A percentile compares a stretch with the other conserved stretches of the same genome.
phyloP scores from a whole-genome alignment of 2,329 filamentous ascomycete genomes.

The Diaporthe australafricana region DNA sequence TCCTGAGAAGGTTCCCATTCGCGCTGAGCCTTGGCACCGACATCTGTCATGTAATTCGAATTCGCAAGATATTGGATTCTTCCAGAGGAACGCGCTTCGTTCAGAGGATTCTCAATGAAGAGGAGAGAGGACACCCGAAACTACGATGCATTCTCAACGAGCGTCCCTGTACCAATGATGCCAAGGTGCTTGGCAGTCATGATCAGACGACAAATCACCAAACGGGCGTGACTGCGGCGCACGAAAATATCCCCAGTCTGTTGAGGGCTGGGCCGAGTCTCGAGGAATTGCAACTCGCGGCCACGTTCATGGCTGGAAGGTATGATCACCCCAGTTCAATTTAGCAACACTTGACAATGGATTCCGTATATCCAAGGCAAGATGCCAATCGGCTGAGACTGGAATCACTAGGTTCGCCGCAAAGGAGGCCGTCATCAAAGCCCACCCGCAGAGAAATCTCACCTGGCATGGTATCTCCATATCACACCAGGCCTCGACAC shows the following conservation, averaged over 20 bases:
- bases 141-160: slow-evolving; percentile 23
- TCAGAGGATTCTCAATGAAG: slow-evolving; percentile 57
- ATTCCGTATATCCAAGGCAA: neutral
- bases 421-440: slow-evolving; percentile 82
- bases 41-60: slow-evolving; percentile 77
- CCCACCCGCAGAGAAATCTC: slow-evolving; percentile 69
- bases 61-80: slow-evolving; percentile 67
- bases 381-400: neutral
- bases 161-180: neutral
- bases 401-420: slow-evolving; percentile 68
- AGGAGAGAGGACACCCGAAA: slow-evolving; percentile 48
- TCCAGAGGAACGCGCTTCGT: slow-evolving; percentile 58
- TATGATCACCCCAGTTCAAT: slow-evolving; percentile 42
- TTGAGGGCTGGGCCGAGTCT: slow-evolving; percentile 33
- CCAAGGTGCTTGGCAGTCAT: neutral
- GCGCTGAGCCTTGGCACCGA: slow-evolving; percentile 80
- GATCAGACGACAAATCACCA: neutral
- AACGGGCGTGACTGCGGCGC: neutral
- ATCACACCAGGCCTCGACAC: slow-evolving; percentile 28
- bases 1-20: slow-evolving; percentile 65
- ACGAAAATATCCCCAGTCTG: neutral
- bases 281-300: slow-evolving; percentile 49
- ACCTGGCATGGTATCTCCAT: slow-evolving; percentile 72
- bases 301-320: slow-evolving; percentile 59
- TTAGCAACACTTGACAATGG: neutral